A percentile compares a stretch with the other conserved stretches of the same genome.
These are phyloP conservation scores for Calonectria hawksworthii DNA, from an alignment of 2,329 filamentous ascomycete species.

Conservation along the genomic window DNA sequence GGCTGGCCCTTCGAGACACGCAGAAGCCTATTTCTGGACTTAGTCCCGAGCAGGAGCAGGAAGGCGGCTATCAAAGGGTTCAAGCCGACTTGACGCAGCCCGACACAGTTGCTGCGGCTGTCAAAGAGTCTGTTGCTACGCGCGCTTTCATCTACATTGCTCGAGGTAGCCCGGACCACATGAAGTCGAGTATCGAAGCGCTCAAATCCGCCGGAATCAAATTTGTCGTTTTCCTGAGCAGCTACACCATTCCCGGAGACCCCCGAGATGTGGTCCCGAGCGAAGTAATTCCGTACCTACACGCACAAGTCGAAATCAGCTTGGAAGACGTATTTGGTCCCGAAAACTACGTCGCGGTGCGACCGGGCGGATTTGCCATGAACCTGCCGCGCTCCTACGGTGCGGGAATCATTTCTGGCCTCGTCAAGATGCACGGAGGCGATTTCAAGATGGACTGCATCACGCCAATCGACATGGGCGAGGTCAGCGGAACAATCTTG, in stretches of 20 bases:
- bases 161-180: not conserved
- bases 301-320: not conserved
- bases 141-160: not conserved
- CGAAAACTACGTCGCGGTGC: not conserved
- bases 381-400: not conserved
- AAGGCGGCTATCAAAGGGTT: not conserved
- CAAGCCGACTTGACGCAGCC: not conserved
- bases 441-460: not conserved
- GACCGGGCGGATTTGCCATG: not conserved
- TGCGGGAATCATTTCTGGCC: not conserved
- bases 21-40: not conserved
- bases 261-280: not conserved
- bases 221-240: not conserved
- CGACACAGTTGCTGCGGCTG: not conserved
- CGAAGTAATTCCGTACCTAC: not conserved
- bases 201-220: not conserved
- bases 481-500: not conserved
- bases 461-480: not conserved
- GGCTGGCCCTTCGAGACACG: not conserved
- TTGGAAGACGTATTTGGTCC: not conserved
- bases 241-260: not conserved
- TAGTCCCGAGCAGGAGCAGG: not conserved
- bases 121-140: not conserved
- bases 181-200: not conserved
- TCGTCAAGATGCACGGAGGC: not conserved